Evolutionary conservation across 176 grass and related monocot genomes (phyloP), one percentile per base, ranked within the genome.

Genomic region (Ensete ventricosum): DNA sequence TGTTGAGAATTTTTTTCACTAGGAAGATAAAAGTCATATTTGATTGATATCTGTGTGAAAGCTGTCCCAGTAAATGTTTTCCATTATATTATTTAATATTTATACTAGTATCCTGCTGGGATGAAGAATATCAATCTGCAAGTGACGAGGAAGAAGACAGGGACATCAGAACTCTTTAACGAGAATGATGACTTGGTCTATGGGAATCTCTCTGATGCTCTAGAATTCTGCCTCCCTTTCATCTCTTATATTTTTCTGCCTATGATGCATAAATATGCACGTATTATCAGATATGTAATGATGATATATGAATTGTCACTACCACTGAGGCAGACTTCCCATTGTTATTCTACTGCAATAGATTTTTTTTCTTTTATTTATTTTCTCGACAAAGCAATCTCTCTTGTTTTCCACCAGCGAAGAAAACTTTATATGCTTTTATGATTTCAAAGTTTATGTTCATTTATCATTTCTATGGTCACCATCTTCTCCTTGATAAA

Each of bases 101-200:
- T 2, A n/a, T 5, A 8, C 1, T n/a, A 62, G 1, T 62, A 43
- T 4, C 4, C 34, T 6, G 6, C 34, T 6, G 4, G 34, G 34
- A 43, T 43, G 34, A 43, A 20, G 3, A n/a, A 62, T 4, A 8
- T 25, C 13, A 14, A 6, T 19, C 6, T 67, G 65, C 65, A 67
- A 48, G 16, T 67, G 65, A 67, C 14, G 65, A 67, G 1, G 17
- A 67, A 67, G 25, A 43, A 67, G 65, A 67, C 65, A 67, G 65
- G 65, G 65, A 67, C 65, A 67, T 67, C 65, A 34, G 65, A 1
- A 67, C 65, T 9, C 16, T 43, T 43, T 17, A 8, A 0, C 1
- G 65, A 34, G 65, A 26, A 17, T 67, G 65, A 67, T 67, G 65
- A 67, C 14, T 67, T 8, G 26, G 3, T 67, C 25, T 43, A 8